These are phyloP conservation scores for Boechera stricta DNA, from an alignment of 345 rosid genomes.

Conservation along the genomic window DNA sequence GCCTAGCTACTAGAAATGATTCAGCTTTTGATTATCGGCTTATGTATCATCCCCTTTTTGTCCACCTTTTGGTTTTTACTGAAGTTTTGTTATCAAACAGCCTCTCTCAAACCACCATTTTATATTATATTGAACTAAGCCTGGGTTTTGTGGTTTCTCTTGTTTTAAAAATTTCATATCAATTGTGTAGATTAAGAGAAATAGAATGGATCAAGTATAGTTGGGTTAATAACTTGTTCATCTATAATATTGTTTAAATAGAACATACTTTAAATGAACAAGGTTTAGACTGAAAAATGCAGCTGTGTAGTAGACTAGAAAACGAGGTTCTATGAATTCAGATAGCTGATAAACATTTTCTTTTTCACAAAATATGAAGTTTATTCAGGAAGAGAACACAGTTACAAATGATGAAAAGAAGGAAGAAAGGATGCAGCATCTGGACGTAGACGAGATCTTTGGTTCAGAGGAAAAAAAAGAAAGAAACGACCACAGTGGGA, in stretches of 20 bases:
- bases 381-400: neutral
- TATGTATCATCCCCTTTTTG: conserved; percentile 18
- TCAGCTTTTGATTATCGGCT: neutral
- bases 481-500: conserved; percentile 74
- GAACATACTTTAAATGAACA: neutral
- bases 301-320: neutral
- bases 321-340: neutral
- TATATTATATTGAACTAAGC: neutral
- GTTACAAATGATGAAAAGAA: neutral
- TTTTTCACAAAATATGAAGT: neutral
- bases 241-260: neutral
- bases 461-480: too few relatives aligned
- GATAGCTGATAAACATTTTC: too few relatives aligned
- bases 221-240: neutral
- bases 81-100: conserved; percentile 22
- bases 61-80: neutral
- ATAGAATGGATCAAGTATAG: neutral
- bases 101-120: neutral
- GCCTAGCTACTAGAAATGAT: neutral
- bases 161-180: neutral
- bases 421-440: too few relatives aligned
- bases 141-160: neutral
- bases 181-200: neutral
- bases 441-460: too few relatives aligned
- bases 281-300: neutral